Base-by-base conservation (phyloP, 2,329 filamentous ascomycete species). In the Beauveria brongniartii region DNA sequence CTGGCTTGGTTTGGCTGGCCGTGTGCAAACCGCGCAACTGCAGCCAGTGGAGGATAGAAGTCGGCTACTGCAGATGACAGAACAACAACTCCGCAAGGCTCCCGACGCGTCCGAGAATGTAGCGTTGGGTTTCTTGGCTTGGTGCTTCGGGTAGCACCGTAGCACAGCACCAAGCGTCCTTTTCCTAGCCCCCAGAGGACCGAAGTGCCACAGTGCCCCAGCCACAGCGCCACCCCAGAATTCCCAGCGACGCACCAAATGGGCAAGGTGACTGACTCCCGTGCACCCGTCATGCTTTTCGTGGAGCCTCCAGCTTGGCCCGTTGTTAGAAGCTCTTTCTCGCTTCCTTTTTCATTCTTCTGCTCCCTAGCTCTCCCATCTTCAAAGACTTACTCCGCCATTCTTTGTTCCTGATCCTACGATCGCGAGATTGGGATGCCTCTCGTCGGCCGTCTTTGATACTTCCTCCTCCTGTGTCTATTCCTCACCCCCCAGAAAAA, bases 311-410 rank as follows among this genome's bases (percentile, higher is more conserved):
- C 57, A 54, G 40, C 50, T 59, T 59, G 48, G 57, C 41, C 34
- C 51, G 34, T 48, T 59, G 40, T 34, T 46, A 28, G 48, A 40
- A 37, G 30, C 52, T 37, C 20, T 56, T 55, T 62, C 26, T n/a
- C 62, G 63, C 55, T 59, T 65, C 63, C 41, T 53, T 46, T 44
- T 60, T 41, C 63, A 34, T 63, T 53, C 60, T 61, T 61, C 61
- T 63, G 61, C 63, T 59, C 46, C 61, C 54, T 60, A 61, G 55
- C 60, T 62, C 57, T 61, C 60, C 62, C 52, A 55, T 66, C 60
- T 61, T 63, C 63, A 64, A 71, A 72, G 77, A 79, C 77, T 77
- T 77, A 78, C 75, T 79, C 77, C 75, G 76, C 77, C 76, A 68
- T 73, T 79, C 77, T 67, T 80, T 78, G 64, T 66, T 64, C 51